These are phyloP conservation scores for Sphenostylis stenocarpa DNA, from an alignment of 306 rosid species.

Conservation along the genomic window DNA sequence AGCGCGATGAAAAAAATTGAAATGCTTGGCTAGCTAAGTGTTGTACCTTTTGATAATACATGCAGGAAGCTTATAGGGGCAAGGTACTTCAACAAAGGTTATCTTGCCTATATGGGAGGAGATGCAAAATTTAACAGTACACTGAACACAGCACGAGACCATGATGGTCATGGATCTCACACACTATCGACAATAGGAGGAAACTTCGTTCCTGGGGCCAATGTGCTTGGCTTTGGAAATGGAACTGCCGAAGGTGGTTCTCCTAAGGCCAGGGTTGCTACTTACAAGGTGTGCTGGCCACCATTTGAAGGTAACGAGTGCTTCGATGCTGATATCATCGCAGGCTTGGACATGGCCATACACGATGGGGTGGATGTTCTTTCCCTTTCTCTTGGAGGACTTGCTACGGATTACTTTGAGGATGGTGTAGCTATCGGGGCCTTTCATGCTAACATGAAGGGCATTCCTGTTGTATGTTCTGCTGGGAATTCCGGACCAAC, in stretches of 20 bases:
- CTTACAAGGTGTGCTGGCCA: conserved; percentile 82
- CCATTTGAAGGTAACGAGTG: conserved; percentile 26
- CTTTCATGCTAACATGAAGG: conserved; percentile 63
- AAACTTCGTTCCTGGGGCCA: conserved; percentile 51
- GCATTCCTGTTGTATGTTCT: conserved; percentile 50
- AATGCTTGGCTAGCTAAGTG: not conserved
- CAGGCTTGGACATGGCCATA: conserved; percentile 65
- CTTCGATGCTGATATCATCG: conserved; percentile 60
- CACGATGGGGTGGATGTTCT: conserved; percentile 73
- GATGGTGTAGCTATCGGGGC: conserved; percentile 56
- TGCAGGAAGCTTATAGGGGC: conserved; percentile 80
- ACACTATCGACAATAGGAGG: conserved; percentile 78
- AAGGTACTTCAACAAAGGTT: conserved; percentile 73
- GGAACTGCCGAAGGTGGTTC: conserved; percentile 89
- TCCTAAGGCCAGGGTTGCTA: conserved; percentile 64
- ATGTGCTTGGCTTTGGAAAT: conserved; percentile 50
- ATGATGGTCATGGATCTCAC: conserved; percentile 76
- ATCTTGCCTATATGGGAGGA: not conserved
- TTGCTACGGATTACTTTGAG: not conserved
- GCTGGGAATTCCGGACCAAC: conserved; percentile 74
- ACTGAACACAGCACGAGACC: conserved; percentile 42
- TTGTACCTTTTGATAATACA: not conserved
- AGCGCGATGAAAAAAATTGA: not conserved
- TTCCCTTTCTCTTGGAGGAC: conserved; percentile 61
- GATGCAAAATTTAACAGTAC: not conserved